These are phyloP conservation scores for Lathyrus aphaca DNA, from an alignment of 306 rosid species.

Conservation along the genomic window DNA sequence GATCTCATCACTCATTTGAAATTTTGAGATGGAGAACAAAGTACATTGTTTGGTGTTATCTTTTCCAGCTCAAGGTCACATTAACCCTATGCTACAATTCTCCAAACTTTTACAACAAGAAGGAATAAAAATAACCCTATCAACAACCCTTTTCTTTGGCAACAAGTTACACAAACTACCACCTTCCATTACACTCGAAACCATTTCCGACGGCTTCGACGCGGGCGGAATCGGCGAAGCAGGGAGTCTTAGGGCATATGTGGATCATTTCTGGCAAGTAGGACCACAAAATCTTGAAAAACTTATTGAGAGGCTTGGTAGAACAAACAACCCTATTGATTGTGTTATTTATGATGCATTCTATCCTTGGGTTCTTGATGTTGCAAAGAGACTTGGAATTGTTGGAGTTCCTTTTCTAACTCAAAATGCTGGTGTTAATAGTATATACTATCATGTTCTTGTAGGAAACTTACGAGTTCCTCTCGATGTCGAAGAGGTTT, in stretches of 20 bases:
- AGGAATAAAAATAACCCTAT: slow-evolving; percentile 43
- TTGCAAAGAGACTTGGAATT: slow-evolving; percentile 32
- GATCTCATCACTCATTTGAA: not conserved
- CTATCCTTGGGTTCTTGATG: slow-evolving; percentile 33
- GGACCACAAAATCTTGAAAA: slow-evolving; percentile 24
- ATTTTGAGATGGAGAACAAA: not conserved
- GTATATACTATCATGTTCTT: slow-evolving; percentile 29
- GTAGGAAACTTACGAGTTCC: slow-evolving; percentile 17
- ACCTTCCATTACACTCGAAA: slow-evolving; percentile 22
- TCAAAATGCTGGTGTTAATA: slow-evolving; percentile 29
- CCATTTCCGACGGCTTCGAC: slow-evolving; percentile 40
- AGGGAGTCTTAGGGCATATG: not conserved
- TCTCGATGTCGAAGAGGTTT: slow-evolving; percentile 13
- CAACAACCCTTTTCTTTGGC: slow-evolving; percentile 31
- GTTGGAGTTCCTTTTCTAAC: slow-evolving; percentile 32
- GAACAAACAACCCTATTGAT: slow-evolving; percentile 12
- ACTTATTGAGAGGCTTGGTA: slow-evolving; percentile 28
- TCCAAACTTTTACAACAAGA: slow-evolving; percentile 39
- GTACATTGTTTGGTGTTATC: slow-evolving; percentile 44
- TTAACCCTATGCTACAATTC: slow-evolving; percentile 41
- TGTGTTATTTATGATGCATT: slow-evolving; percentile 35
- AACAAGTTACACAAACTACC: slow-evolving; percentile 24
- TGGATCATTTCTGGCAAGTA: not conserved
- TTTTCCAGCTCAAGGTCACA: slow-evolving; percentile 54
- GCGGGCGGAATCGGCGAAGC: not conserved